Evolutionary conservation across 2,329 filamentous ascomycete species (phyloP), one percentile per base, ranked within the genome.

Genomic region (Seiridium cupressi): DNA sequence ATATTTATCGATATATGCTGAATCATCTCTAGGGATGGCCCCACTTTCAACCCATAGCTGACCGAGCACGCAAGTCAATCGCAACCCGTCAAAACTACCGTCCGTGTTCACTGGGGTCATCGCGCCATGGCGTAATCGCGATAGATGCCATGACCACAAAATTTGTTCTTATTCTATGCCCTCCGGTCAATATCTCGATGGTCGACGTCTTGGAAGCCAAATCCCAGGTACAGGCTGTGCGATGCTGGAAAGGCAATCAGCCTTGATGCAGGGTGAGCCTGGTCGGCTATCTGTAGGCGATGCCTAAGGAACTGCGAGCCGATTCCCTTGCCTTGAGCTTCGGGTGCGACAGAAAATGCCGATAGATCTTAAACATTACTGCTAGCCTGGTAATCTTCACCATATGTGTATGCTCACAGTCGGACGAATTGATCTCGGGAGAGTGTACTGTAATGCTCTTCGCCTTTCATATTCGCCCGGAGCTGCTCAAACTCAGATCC

Each of bases 41-140:
- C 18, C 18, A 26, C 18, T 26, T 26, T 26, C 18, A 26, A 26
- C 18, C 18, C 18, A 26, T 26, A 26, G 18, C 18, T 26, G 18
- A 26, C 18, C 18, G 18, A 26, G 18, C 18, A 26, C 18, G 18
- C 18, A 26, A 26, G 18, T 26, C 18, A 26, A 26, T 26, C 18
- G 18, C 18, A 26, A 26, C 18, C 18, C 18, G 18, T 26, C 18
- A 26, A 26, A 26, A 26, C 18, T 26, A 26, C 18, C 18, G 18
- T 26, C 18, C 3, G 8, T 4, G 26, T 32, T 51, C 48, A 34
- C 48, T 35, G 48, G 13, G 48, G 55, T 31, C 40, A 54, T 49
- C 61, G 36, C 46, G 61, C 61, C 61, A 63, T 63, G 5, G 62
- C 60, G 51, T 60, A 63, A 3, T 55, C 40, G n/a, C 60, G 60